phyloP scores from a whole-genome alignment of 2,329 filamentous ascomycete genomes.

The Epicoccum nigrum region DNA sequence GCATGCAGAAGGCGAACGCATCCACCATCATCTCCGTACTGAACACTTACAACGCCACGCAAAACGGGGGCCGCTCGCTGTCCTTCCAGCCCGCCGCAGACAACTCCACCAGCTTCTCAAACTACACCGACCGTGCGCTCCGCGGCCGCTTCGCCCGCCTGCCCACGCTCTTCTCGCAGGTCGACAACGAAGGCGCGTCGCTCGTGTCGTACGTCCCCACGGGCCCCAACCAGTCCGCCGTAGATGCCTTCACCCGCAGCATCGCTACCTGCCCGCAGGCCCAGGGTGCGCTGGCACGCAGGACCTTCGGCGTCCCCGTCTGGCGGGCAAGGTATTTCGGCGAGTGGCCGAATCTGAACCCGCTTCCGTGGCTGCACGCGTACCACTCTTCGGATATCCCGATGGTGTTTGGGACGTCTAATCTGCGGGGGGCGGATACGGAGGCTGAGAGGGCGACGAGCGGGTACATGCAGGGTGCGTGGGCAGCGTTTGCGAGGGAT shows the following conservation, averaged over 20 bases:
- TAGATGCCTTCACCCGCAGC: slow-evolving; percentile 26
- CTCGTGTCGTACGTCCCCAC: slow-evolving; percentile 16
- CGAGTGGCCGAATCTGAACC: slow-evolving; percentile 28
- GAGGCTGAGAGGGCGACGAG: slow-evolving; percentile 34
- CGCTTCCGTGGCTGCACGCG: slow-evolving; percentile 27
- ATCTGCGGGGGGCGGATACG: slow-evolving; percentile 23
- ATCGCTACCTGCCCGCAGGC: slow-evolving; percentile 25
- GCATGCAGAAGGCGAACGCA: slow-evolving; percentile 42
- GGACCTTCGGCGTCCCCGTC: slow-evolving; percentile 19
- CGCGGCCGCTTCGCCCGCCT: slow-evolving; percentile 27
- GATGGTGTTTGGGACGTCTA: slow-evolving; percentile 33
- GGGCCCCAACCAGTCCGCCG: slow-evolving; percentile 26
- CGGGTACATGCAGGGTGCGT: slow-evolving; percentile 40
- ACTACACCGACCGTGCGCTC: slow-evolving; percentile 31
- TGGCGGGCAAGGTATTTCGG: slow-evolving; percentile 30
- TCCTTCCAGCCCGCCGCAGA: slow-evolving; percentile 34
- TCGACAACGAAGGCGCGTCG: slow-evolving; percentile 25
- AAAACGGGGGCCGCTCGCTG: slow-evolving; percentile 26
- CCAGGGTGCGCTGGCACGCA: slow-evolving; percentile 24
- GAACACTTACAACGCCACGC: slow-evolving; percentile 33
- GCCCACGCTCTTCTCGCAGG: slow-evolving; percentile 22
- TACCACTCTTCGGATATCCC: slow-evolving; percentile 34
- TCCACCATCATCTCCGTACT: slow-evolving; percentile 42
- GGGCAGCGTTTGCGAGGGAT: slow-evolving; percentile 40
- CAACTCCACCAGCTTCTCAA: slow-evolving; percentile 28